Evolutionary conservation across 768 basidiomycete species (phyloP).

Genomic region (Chalciporus sphaerocephalus): DNA sequence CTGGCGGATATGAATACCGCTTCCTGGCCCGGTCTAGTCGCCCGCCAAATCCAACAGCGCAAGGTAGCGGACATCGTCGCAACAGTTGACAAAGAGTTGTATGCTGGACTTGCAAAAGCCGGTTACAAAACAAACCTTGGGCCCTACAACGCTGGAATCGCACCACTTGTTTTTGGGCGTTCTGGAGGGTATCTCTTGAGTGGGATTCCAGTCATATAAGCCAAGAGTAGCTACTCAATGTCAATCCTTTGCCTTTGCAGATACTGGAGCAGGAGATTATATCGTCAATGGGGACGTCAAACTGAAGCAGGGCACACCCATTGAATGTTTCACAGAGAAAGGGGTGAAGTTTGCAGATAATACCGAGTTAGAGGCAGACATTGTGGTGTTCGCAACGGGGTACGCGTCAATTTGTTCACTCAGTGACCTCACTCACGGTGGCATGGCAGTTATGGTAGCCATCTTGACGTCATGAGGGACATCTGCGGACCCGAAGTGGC

Average conservation of each 20-base stretch:
- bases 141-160: conserved; percentile 29
- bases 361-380: conserved; percentile 18
- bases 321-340: conserved; percentile 21
- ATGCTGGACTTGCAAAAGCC: conserved; percentile 31
- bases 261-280: conserved; percentile 34
- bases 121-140: conserved; percentile 32
- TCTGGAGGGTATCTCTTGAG: conserved; percentile 32
- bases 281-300: conserved; percentile 44
- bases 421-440: not conserved
- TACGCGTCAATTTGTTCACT: not conserved
- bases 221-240: not conserved
- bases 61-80: conserved; percentile 2
- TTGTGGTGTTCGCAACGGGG: conserved; percentile 22
- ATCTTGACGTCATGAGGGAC: conserved; percentile 32
- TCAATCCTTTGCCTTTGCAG: conserved; percentile 1
- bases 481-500: conserved; percentile 45
- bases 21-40: conserved; percentile 3
- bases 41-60: conserved; percentile 4
- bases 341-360: conserved; percentile 20
- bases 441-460: conserved; percentile 39
- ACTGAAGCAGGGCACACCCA: conserved; percentile 36
- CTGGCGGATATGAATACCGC: conserved; percentile 3
- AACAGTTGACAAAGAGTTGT: conserved; percentile 16
- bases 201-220: conserved; percentile 4
- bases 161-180: conserved; percentile 22